These are phyloP conservation scores for Carallia brachiata DNA, from an alignment of 345 rosid species.

Conservation along the genomic window DNA sequence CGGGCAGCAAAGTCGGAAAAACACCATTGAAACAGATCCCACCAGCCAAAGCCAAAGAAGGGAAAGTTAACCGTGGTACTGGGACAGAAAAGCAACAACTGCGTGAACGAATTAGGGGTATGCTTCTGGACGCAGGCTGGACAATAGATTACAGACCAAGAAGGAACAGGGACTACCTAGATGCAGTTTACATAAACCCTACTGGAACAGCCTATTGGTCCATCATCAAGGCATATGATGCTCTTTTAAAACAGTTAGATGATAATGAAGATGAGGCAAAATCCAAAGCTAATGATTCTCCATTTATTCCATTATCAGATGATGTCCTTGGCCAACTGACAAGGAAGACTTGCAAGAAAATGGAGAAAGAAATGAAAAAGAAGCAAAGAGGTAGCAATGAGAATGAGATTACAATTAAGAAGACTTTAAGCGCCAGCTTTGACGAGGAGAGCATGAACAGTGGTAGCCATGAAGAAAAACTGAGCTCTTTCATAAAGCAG, in stretches of 20 bases:
- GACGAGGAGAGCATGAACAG: constrained; percentile 33
- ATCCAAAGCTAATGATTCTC: constrained; percentile 12
- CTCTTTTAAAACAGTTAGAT: constrained; percentile 30
- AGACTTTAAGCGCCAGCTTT: constrained; percentile 13
- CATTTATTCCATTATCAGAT: constrained; percentile 26
- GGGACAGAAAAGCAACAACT: constrained; percentile 93
- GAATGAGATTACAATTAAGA: constrained; percentile 22
- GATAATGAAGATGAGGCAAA: constrained; percentile 26
- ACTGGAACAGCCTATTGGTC: constrained; percentile 37
- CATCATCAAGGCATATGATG: constrained; percentile 37
- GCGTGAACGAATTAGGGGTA: constrained; percentile 75
- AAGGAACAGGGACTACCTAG: constrained; percentile 38
- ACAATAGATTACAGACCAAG: constrained; percentile 36
- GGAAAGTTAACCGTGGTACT: constrained; percentile 68
- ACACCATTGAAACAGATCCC: constrained; percentile 37
- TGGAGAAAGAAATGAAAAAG: constrained; percentile 34
- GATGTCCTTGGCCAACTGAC: constrained; percentile 34
- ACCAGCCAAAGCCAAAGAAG: constrained; percentile 41
- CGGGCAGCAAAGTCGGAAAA: constrained; percentile 40
- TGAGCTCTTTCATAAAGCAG: constrained; percentile 57
- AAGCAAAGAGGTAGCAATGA: constrained; percentile 21
- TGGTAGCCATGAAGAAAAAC: constrained; percentile 65
- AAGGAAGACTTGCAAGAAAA: constrained; percentile 31
- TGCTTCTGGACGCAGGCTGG: constrained; percentile 45
- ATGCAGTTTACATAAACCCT: constrained; percentile 34